These are phyloP conservation scores for Umbelopsis vinacea DNA, from an alignment of 192 early-diverging fungal genomes.

Conservation along the genomic window DNA sequence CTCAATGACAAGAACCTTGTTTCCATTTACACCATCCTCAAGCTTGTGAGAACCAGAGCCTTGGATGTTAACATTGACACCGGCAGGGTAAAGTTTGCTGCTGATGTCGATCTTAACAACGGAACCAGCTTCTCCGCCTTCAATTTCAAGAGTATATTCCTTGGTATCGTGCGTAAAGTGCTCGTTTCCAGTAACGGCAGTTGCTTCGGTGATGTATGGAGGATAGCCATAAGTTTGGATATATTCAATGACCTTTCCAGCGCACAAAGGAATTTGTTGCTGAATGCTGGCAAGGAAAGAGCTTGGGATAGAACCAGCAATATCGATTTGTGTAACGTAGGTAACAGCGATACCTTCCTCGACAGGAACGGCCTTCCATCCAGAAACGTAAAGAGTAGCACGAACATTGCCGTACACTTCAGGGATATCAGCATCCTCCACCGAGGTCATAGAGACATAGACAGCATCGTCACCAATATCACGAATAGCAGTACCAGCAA, in stretches of 20 bases:
- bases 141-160: slow-evolving; percentile 34
- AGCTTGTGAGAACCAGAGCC: slow-evolving; percentile 29
- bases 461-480: slow-evolving; percentile 37
- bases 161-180: slow-evolving; percentile 46
- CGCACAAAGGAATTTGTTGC: slow-evolving; percentile 51
- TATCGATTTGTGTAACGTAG: slow-evolving; percentile 58
- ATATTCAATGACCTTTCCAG: slow-evolving; percentile 50
- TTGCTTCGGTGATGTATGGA: slow-evolving; percentile 41
- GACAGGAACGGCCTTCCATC: slow-evolving; percentile 52
- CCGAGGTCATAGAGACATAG: slow-evolving; percentile 52
- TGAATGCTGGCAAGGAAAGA: slow-evolving; percentile 50
- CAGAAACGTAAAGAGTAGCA: slow-evolving; percentile 50
- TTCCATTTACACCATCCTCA: slow-evolving; percentile 17
- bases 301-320: slow-evolving; percentile 52
- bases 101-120: slow-evolving; percentile 40
- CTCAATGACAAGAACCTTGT: slow-evolving; percentile 25
- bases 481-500: slow-evolving; percentile 44
- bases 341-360: slow-evolving; percentile 43
- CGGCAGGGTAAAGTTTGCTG: slow-evolving; percentile 51
- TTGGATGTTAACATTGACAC: slow-evolving; percentile 48
- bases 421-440: slow-evolving; percentile 52
- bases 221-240: slow-evolving; percentile 51
- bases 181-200: slow-evolving; percentile 35
- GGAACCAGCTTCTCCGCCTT: slow-evolving; percentile 32
- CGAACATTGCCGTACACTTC: slow-evolving; percentile 54